Evolutionary conservation across 2,329 filamentous ascomycete genomes (phyloP), one percentile per base, ranked within the genome.

Genomic region (Penicillium sp.): DNA sequence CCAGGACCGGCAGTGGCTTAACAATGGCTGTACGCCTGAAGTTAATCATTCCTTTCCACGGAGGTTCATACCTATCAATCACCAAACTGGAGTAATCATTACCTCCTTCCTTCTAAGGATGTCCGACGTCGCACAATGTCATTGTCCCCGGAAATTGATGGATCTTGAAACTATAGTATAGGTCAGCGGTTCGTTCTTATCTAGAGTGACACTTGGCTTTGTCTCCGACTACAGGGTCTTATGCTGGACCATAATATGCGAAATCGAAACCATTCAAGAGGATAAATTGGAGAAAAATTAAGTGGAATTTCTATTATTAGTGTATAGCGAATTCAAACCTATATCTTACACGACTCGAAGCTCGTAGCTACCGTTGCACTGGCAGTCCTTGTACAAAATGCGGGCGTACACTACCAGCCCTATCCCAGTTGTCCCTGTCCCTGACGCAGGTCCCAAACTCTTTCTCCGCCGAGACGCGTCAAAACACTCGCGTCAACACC

Each of bases 401-500:
- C 45, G 45, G 24, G 45, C 30, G 45, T 49, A 30, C 45, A 28
- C 13, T 15, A 13, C 35, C 35, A 37, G 35, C 35, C 13, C 35
- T 37, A 15, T 17, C 30, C 30, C 30, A 12, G 30, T 33, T 33
- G 33, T 3, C 24, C 22, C 28, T 24, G 22, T 56, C 8, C 24
- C 30, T 9, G 47, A 35, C 28, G 47, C 47, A 51, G 47, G 47
- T 51, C 26, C 47, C 30, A 26, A 51, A 51, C 47, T 51, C 28
- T 51, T 28, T n/a, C 44, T 28, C 24, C 26, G 7, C 47, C 30
- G 28, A 10, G 28, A 51, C 47, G 47, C 47, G 47, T 35, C 47
- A 33, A 51, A 51, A 7, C 5, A 51, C 26, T 33, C 63, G 61
- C 63, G 61, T 61, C 42, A 28, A 26, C 60, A 50, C 26, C 51